Evolutionary conservation across 306 rosid species (phyloP), one percentile per base, ranked within the genome.

Genomic region (Malus asiatica): DNA sequence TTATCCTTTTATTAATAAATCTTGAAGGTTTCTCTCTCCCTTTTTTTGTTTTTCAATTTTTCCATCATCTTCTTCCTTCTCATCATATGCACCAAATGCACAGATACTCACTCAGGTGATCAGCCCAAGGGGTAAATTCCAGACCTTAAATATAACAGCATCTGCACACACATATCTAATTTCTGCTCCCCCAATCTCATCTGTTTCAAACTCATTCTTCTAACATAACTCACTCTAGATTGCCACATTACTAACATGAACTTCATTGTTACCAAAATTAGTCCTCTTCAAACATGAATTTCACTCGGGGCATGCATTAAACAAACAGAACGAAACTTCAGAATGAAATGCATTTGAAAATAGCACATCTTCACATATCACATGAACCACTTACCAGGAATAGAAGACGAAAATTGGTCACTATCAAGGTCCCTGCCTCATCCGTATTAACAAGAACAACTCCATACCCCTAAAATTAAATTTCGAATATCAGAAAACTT

Each of bases 391-490:
- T 86, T 88, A 95, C 99, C 82, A 95, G 85, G 86, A 95, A 95
- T 80, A 95, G 76, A 74, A 95, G 91, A 66, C 99, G 97, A 70
- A 77, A 95, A 88, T 95, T 95, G 76, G 99, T 95, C 48, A 95
- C 92, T 69, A 90, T 72, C 87, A 95, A 80, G 20, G 89, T 88
- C 77, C 97, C 99, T 3, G 99, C 99, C 82, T 90, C 91, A 76
- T 92, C 99, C 10, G 86, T 88, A 84, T 95, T 95, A 33, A 92
- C 88, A 70, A 95, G 99, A 87, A 95, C 99, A 81, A 95, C 97
- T 51, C 99, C 99, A 76, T 88, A 82, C 51, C 88, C 99, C 99
- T 95, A 88, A 66, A 83, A 78, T 71, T 55, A 77, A 72, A 83
- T 63, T 73, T 64, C 78, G 55, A 48, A 53, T 19, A 76, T 45